These are phyloP conservation scores for Trypanosomatidae sp. DNA, from an alignment of 208 protist genomes.

Conservation along the genomic window DNA sequence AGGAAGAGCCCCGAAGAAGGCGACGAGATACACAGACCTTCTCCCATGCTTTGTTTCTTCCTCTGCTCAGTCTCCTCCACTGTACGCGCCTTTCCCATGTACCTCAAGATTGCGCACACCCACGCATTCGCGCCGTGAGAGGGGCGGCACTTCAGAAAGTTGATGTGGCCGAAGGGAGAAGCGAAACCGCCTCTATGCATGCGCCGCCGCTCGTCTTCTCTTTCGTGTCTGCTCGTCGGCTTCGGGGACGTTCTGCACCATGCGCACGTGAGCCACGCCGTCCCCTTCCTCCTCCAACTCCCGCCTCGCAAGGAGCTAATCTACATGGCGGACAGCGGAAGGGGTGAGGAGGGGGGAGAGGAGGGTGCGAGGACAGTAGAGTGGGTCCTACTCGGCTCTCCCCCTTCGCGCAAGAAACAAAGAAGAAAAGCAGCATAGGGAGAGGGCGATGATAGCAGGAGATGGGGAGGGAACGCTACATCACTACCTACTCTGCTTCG, in stretches of 20 bases:
- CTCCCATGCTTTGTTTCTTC: not conserved
- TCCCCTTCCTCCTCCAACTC: not conserved
- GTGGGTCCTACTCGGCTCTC: not conserved
- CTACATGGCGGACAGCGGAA: not conserved
- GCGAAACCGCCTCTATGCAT: not conserved
- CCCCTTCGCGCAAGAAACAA: not conserved
- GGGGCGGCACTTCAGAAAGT: not conserved
- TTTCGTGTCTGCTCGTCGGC: not conserved
- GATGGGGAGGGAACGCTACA: not conserved
- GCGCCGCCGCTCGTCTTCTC: not conserved
- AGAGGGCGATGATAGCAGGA: not conserved
- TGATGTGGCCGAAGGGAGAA: not conserved
- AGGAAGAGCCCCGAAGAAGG: not conserved
- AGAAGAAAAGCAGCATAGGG: not conserved
- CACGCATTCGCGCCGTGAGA: not conserved
- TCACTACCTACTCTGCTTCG: not conserved
- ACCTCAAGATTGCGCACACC: not conserved
- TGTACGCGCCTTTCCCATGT: not conserved
- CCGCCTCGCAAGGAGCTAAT: not conserved
- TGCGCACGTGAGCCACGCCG: too few species aligned
- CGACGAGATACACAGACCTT: not conserved
- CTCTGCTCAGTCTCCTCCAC: not conserved
- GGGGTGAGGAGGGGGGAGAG: not conserved
- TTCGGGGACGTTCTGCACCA: not conserved
- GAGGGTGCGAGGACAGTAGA: not conserved